Evolutionary conservation across 768 basidiomycete genomes (phyloP), one percentile per base, ranked within the genome.

Genomic region (Baorangia bicolor): DNA sequence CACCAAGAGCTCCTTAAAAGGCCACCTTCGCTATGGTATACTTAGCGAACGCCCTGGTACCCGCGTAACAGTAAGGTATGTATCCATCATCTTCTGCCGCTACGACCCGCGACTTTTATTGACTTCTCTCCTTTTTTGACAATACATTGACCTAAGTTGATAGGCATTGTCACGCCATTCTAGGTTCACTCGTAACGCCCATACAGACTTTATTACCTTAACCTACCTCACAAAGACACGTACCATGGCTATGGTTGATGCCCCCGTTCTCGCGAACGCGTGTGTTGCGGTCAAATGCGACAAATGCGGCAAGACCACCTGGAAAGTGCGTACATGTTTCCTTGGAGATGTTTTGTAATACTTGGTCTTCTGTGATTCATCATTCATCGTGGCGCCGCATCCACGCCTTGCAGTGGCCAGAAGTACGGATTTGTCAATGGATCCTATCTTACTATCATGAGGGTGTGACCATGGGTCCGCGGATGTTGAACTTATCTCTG

Each of bases 251-350:
- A 45, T 48, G 30, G 49, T 53, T 45, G 55, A 64, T 47, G 34
- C 35, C 47, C 45, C 66, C 61, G 61, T 70, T 60, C 83, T 78
- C 52, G 78, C 76, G 58, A 74, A 87, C 65, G 62, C 70, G 55
- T 90, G 88, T 74, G 79, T 70, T 67, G 60, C 70, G 57, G 83
- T 85, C 55, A 76, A 77, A 55, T 90, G 88, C 73, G 71, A 69
- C 49, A 74, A 70, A 55, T 90, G 88, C 69, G 78, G 78, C 47
- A 90, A 89, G 78, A 82, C 74, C 25, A 89, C 85, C 20, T 90
- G 88, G 89, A 76, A 67, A 75, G 88, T 88, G 67, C 65, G 79
- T 71, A 51, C 57, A 44, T 65, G 61, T 64, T 64, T 46, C 60
- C 62, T 66, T 73, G 64, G 57, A 45, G 64, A 68, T 63, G 53